Evolutionary conservation across 306 rosid species (phyloP).

Genomic region (Quercus wislizeni): DNA sequence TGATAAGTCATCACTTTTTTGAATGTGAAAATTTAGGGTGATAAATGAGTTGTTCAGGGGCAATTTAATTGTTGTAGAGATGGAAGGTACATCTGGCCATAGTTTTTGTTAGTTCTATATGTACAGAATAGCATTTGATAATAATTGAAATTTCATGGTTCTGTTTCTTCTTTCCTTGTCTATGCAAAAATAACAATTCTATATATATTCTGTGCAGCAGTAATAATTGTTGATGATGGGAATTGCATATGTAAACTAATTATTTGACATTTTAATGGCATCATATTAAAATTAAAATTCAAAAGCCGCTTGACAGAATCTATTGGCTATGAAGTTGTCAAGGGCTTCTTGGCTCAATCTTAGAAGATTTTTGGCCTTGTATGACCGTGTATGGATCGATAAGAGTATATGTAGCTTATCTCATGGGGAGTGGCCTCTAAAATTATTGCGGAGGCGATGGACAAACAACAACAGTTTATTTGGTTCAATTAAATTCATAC

Average conservation of each 20-base stretch:
- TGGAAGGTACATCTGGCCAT: slow-evolving; percentile 22
- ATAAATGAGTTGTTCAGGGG: slow-evolving; percentile 1
- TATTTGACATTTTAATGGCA: background rate
- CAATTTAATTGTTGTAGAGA: slow-evolving; percentile 23
- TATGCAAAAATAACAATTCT: background rate
- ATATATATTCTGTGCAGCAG: background rate
- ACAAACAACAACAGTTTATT: too few relatives aligned
- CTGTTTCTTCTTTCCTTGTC: slow-evolving; percentile 24
- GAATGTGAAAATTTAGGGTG: slow-evolving; percentile 5
- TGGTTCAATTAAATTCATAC: too few relatives aligned
- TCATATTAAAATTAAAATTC: too few relatives aligned
- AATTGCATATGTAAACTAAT: background rate
- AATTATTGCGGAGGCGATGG: too few relatives aligned
- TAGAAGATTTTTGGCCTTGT: too few relatives aligned
- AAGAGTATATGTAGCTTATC: too few relatives aligned
- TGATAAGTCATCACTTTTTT: slow-evolving; percentile 25
- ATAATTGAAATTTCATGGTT: slow-evolving; percentile 24
- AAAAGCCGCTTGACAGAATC: too few relatives aligned
- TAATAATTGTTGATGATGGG: background rate
- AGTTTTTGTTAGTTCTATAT: slow-evolving; percentile 32
- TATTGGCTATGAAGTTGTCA: too few relatives aligned
- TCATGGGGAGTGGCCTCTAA: too few relatives aligned
- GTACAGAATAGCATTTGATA: slow-evolving; percentile 49
- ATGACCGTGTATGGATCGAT: too few relatives aligned
- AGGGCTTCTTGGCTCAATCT: too few relatives aligned